These are phyloP conservation scores for Basidiobolus meristosporus DNA, from an alignment of 371 early-diverging fungal species.

Conservation along the genomic window DNA sequence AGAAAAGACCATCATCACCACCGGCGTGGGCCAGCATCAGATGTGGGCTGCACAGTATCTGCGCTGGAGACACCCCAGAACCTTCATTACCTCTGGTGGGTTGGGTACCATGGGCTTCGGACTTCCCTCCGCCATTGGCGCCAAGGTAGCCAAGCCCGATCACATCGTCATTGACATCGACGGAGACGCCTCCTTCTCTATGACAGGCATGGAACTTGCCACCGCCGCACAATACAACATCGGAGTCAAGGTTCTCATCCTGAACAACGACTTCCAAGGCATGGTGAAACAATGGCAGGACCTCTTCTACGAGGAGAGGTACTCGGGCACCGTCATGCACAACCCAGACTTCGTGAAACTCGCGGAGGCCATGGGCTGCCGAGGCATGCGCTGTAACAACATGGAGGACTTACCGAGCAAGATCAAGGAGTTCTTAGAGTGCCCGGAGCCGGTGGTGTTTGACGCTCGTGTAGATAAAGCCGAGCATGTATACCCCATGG, in stretches of 20 bases:
- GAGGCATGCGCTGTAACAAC: conserved; percentile 67
- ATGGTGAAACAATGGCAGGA: conserved; percentile 99
- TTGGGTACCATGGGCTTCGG: conserved; percentile 97
- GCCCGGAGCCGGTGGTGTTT: conserved; percentile 75
- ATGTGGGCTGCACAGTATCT: conserved; percentile 89
- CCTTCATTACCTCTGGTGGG: conserved; percentile 85
- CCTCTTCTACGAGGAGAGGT: conserved; percentile 88
- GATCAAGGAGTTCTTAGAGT: conserved; percentile 75
- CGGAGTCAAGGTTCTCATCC: conserved; percentile 82
- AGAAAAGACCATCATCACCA: conserved; percentile 83
- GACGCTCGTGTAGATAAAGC: conserved; percentile 77
- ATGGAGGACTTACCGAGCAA: conserved; percentile 66
- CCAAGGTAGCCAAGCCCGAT: conserved; percentile 83
- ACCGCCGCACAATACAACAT: conserved; percentile 92
- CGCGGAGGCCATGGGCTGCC: conserved; percentile 83
- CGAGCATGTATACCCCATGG: conserved; percentile 94
- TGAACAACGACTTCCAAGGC: conserved; percentile 97
- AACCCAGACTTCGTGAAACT: conserved; percentile 97
- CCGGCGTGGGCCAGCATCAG: conserved; percentile 97
- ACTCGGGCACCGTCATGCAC: conserved; percentile 80
- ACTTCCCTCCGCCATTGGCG: conserved; percentile 87
- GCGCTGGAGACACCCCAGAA: conserved; percentile 77
- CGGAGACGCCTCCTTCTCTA: conserved; percentile 93
- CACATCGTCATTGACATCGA: conserved; percentile 90
- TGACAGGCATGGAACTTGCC: conserved; percentile 94